Evolutionary conservation across 371 early-diverging fungal species (phyloP), one percentile per base, ranked within the genome.

Genomic region (Nematocida minor): DNA sequence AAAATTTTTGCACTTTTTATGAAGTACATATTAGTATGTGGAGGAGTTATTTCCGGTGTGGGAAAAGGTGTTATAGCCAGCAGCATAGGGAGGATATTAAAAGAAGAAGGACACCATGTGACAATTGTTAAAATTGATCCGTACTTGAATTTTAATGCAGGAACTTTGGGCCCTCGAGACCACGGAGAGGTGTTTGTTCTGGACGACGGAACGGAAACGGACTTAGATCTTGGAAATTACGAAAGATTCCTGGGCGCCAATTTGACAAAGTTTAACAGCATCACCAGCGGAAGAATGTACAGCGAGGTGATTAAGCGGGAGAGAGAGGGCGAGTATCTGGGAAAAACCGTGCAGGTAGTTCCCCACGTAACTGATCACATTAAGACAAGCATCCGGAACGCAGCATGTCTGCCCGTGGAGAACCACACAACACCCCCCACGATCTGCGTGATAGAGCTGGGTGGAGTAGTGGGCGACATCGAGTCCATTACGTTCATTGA

Each of bases 101-200:
- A 94, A 87, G 91, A 93, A 27, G 87, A 90, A 74, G 99, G 97
- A 25, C 87, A 94, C 79, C 87, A 88, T 51, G 96, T 96, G 25
- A 94, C 95, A 54, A 91, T 94, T 74, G 93, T 99, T 88, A 99
- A 99, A 87, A 96, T 99, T 80, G 97, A 97, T 85, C 96, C 96
- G 27, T 96, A 97, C 86, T 88, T 99, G 69, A 99, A 97, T 89
- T 94, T 93, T 82, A 96, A 96, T 85, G 96, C 96, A 64, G 97
- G 97, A 82, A 91, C 94, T 27, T 87, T 97, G 87, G 90, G 89
- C 69, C 97, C 97, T 69, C 87, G 93, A 60, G 97, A 97, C 85
- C 96, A 97, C 20, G 82, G 94, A 80, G 99, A 99, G 82, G 96
- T 97, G 20, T 97, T 94, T 87, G 96, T 96, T 16, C 88, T 97